Percentiles rank a stretch among this genome's conserved stretches.
These are phyloP conservation scores for Pichia sp. DNA, from an alignment of 1,139 yeast genomes.

Conservation along the genomic window DNA sequence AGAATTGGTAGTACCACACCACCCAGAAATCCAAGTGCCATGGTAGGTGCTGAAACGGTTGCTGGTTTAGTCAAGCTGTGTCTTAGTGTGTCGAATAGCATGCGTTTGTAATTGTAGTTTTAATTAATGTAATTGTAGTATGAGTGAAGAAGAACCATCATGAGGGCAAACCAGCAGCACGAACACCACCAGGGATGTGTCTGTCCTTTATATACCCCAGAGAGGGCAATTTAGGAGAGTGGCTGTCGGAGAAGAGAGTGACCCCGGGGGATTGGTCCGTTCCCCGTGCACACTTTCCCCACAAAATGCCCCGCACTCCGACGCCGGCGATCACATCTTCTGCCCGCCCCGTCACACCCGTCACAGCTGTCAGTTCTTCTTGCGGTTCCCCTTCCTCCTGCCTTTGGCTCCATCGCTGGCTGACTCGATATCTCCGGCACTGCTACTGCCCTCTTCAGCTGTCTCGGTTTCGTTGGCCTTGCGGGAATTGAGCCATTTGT, in stretches of 20 bases:
- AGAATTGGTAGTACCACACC: conserved; percentile 21
- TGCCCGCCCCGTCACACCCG: no score
- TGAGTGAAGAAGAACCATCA: neutral
- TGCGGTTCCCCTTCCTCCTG: neutral
- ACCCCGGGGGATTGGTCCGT: no score
- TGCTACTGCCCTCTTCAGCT: no score
- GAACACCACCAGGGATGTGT: no score
- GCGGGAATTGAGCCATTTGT: neutral
- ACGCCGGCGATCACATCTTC: no score
- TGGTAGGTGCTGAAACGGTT: conserved; percentile 15
- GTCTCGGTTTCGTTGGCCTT: no score
- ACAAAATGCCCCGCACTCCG: conserved; percentile 5
- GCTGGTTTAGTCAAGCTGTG: conserved; percentile 11
- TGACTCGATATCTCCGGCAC: no score
- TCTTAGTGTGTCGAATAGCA: conserved; percentile 17
- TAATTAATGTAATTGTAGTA: neutral
- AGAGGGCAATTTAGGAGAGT: no score
- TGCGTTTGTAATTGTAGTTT: neutral
- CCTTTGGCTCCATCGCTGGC: neutral
- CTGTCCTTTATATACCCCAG: no score
- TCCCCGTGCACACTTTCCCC: neutral
- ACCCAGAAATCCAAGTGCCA: conserved; percentile 21
- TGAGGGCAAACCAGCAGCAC: no score
- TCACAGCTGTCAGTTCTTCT: neutral
- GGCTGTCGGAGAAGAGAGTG: no score